Evolutionary conservation across 176 grass and related monocot genomes (phyloP), one percentile per base, ranked within the genome.

Genomic region (Tillandsia leiboldiana): DNA sequence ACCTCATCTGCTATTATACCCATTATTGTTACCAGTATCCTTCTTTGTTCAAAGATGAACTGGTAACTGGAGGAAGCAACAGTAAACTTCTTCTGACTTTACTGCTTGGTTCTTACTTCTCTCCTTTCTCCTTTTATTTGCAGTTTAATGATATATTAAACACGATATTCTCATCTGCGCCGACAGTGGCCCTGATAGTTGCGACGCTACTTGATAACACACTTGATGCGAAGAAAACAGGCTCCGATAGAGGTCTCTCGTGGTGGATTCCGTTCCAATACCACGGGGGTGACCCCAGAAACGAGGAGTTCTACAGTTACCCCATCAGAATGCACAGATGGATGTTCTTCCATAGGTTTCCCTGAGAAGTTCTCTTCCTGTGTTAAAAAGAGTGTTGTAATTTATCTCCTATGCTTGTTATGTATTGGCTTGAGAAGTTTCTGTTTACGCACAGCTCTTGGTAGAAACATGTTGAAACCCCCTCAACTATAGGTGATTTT

Each of bases 141-240:
- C 95, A 99, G 95, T 99, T 99, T 77, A 99, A 99, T 33, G 95
- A 94, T 69, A 88, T 99, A 73, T 80, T 99, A 76, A 99, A 99
- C 77, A 88, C 87, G 0, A 65, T 99, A 50, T 99, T 99, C 33
- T 82, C 82, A 51, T 99, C 95, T 14, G 87, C 77, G n/a, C 81
- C 79, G 12, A 82, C 80, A 0, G 87, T 99, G 77, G 77, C 90
- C 1, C 51, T 99, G 74, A 84, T 90, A 28, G 82, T 90, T 1
- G 87, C 77, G 42, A 82, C 78, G 29, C 1, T 88, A 15, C 63
- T 94, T 18, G 95, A 99, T 49, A 99, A 88, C 80, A 90, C 87
- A 8, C 26, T 99, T 74, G 90, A 99, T 53, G 75, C 26, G 8
- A 68, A 23, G 42, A 65, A 12, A 13, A 47, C 14, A 0, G 83